phyloP scores from a whole-genome alignment of 371 early-diverging fungal species.

The Choanephora cucurbitarum region DNA sequence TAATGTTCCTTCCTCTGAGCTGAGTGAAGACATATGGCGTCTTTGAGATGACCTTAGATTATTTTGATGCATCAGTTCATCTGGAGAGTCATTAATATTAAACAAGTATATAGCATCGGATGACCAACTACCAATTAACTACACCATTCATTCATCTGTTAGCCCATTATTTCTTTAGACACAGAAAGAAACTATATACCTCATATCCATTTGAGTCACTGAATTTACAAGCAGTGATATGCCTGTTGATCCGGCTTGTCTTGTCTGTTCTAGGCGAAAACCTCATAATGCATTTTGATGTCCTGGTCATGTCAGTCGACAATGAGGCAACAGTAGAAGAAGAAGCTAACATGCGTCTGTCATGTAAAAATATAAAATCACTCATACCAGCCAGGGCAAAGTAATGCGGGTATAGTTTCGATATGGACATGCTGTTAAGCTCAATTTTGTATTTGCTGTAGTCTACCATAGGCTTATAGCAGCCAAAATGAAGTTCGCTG shows the following conservation, averaged over 20 bases:
- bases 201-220: conserved; percentile 47
- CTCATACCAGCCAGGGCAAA: conserved; percentile 65
- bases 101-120: conserved; percentile 60
- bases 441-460: conserved; percentile 50
- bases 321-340: conserved; percentile 1
- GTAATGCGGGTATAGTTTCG: conserved; percentile 50
- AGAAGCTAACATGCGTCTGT: conserved; percentile 58
- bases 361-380: conserved; percentile 62
- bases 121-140: conserved; percentile 69
- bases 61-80: background rate
- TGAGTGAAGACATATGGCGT: too few relatives aligned
- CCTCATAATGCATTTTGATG: conserved; percentile 34
- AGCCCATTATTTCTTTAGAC: too few relatives aligned
- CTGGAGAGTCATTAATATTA: conserved; percentile 49
- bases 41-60: background rate
- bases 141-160: conserved; percentile 4
- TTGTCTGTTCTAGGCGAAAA: conserved; percentile 26
- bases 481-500: conserved; percentile 24
- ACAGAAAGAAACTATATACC: conserved; percentile 21
- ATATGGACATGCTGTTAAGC: conserved; percentile 57
- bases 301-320: conserved; percentile 7
- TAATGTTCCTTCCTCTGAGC: too few relatives aligned
- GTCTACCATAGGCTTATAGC: conserved; percentile 51
- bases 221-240: conserved; percentile 48
- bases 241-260: conserved; percentile 20